Conservation (phyloP, 2,329 filamentous ascomycete genomes). For the Apiospora phragmitis region DNA sequence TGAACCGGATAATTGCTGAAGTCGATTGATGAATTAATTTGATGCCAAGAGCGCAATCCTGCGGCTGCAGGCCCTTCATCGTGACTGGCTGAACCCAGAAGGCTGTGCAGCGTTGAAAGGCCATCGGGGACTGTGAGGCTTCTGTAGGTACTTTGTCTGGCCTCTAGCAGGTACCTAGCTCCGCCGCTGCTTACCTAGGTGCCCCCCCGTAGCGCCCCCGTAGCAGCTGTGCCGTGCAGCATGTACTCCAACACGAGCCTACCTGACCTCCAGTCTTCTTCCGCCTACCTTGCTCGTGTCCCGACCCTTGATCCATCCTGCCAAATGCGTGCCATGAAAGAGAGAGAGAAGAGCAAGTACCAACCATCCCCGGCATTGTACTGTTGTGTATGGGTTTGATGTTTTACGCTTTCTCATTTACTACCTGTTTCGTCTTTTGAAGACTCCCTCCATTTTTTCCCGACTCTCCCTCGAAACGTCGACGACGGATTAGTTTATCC, state of each 20-base stretch:
- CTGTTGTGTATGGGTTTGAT: constrained; percentile 5
- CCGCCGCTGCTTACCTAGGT: neutral
- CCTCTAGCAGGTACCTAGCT: neutral
- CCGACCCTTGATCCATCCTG: constrained; percentile 8
- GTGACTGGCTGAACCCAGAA: neutral
- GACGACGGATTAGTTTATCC: neutral
- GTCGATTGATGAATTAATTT: neutral
- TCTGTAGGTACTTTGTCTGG: neutral
- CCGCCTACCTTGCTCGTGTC: neutral
- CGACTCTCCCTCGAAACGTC: neutral
- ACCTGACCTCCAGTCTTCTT: neutral
- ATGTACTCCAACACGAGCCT: neutral
- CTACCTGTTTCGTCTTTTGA: neutral
- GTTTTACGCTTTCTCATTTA: constrained; percentile 6
- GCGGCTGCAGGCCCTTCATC: neutral
- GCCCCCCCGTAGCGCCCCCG: neutral
- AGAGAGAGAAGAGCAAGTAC: neutral
- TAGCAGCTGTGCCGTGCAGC: neutral
- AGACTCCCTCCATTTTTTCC: neutral
- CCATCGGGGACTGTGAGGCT: neutral
- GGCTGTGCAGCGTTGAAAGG: neutral
- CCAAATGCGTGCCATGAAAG: constrained; percentile 7
- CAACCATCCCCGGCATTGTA: constrained; percentile 2
- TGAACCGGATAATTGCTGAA: neutral
- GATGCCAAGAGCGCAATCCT: neutral